Evolutionary conservation across 345 rosid species (phyloP), one percentile per base, ranked within the genome.

Genomic region (Linum trigynum): DNA sequence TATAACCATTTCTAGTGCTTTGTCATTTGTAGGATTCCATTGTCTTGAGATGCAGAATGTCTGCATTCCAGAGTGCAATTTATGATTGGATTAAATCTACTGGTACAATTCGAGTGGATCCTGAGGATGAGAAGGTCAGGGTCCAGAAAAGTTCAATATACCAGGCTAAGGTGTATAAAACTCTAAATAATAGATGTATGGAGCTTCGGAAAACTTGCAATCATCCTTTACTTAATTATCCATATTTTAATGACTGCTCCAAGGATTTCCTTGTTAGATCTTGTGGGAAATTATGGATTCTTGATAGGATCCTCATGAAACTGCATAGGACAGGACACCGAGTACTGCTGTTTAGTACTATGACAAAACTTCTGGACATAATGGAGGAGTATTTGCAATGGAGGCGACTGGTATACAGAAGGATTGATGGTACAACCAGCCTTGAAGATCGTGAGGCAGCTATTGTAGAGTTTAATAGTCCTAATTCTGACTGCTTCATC

Each of bases 391-490:
- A 91, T 75, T 72, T 95, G 90, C 97, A 83, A 60, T 95, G 99
- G 99, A 78, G 91, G 77, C 73, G 85, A 51, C 91, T 95, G 74
- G 67, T 91, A 43, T 95, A 91, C 79, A 78, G 99, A 73, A 83
- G 97, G 76, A 95, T 95, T 73, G 99, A 95, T 83, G 99, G 97
- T 78, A 89, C 97, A 55, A 95, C 99, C 66, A 95, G 96, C 82
- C 79, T 95, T 73, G 99, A 95, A 86, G 97, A 95, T 80, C 91
- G 99, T 71, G 99, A 95, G 78, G 88, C 97, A 35, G 99, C 99
- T 71, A 95, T 95, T 57, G 95, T 95, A 75, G 99, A 91, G 74
- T 95, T 89, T 64, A 95, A 95, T 74, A 81, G 89, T 77, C 87
- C 83, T 63, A 72, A 17, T 66, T 88, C 99, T 11, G 99, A 91